Percentiles rank a stretch among this genome's conserved stretches.
These are phyloP conservation scores for Eucalyptus decipiens DNA, from an alignment of 345 rosid genomes.

Conservation along the genomic window DNA sequence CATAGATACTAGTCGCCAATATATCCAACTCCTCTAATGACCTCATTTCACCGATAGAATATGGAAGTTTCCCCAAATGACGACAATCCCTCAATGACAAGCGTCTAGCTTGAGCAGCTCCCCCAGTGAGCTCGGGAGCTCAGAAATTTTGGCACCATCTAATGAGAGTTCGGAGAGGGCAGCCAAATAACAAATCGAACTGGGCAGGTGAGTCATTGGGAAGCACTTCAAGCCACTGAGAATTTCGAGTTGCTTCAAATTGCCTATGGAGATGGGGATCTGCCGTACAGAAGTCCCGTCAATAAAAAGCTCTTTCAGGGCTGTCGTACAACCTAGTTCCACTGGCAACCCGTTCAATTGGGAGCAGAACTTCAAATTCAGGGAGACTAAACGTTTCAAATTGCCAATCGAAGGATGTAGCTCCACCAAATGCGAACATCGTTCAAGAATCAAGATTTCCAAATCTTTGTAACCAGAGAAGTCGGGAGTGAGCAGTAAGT, in stretches of 20 bases:
- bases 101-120: not conserved
- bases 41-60: not conserved
- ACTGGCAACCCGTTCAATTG: not conserved
- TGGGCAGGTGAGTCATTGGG: not conserved
- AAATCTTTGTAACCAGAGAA: not conserved
- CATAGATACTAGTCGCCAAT: not conserved
- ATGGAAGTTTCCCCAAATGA: not conserved
- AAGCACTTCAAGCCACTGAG: not conserved
- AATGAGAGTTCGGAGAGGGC: not conserved
- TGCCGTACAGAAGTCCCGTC: not conserved
- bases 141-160: not conserved
- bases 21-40: not conserved
- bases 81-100: not conserved
- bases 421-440: not conserved
- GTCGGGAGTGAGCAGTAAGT: not conserved
- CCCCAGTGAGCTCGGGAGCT: not conserved
- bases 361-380: not conserved
- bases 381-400: not conserved
- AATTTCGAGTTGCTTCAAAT: not conserved
- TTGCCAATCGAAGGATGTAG: not conserved
- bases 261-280: not conserved
- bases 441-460: not conserved
- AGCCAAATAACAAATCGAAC: not conserved
- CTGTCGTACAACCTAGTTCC: fast-evolving
- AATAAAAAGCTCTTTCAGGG: not conserved